Base-by-base conservation (phyloP, 257 asterid genomes). In the Marsdenia floribunda region DNA sequence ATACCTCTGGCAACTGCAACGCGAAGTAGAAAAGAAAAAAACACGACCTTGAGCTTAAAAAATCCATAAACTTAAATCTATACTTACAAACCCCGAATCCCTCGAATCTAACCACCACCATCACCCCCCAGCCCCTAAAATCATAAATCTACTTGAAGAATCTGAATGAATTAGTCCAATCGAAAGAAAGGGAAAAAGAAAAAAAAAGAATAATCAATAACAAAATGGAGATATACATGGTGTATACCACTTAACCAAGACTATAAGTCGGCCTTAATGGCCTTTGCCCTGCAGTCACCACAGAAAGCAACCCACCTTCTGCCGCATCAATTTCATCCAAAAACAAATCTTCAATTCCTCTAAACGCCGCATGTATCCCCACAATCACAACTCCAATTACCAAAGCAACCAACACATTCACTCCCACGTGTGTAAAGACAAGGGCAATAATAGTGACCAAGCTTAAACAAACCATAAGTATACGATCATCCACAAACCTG, bases 361-460 rank as follows among this genome's bases (percentile, higher is more conserved):
- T 82, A 61, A 87, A 78, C 19, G 86, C 86, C 15, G 89, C 93
- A 81, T 93, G 96, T 0, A 82, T 37, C 7, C 91, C 86, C 65
- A 85, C 74, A 75, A 86, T 77, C n/a, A 80, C 78, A 59, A 89
- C 85, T n/a, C 88, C 88, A 72, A 86, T 77, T 14, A 87, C 73
- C 91, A 91, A 77, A 3, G 94, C 86, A n/a, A 87, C 90, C 50
- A 93, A 85, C n/a, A 93, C 92, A 79, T 88, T 90, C 84, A 81
- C 0, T 0, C 96, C 96, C 46, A 88, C 96, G 40, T 81, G 79
- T 29, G 94, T 91, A 37, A 85, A 50, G 72, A 85, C 96, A 85
- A 93, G 70, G 15, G 91, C 88, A 79, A 89, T 72, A 77, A 91
- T 89, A 2, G 97, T 93, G 15, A 87, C 77, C 85, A 93, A 59